phyloP scores from a whole-genome alignment of 176 grass and related monocot genomes.

The Aegilops bicornis region DNA sequence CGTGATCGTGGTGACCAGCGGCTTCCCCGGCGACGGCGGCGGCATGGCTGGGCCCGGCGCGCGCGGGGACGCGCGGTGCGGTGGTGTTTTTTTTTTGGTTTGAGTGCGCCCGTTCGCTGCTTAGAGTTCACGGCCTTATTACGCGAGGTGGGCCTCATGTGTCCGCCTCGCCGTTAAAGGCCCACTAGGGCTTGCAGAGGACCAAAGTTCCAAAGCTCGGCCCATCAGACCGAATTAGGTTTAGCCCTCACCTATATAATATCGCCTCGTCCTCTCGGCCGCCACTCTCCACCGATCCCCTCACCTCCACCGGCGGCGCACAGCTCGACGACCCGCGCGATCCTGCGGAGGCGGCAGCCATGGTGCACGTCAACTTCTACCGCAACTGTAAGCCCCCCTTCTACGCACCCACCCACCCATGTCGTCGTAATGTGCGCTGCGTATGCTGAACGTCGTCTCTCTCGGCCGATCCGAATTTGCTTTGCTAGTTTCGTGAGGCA shows the following conservation, averaged over 20 bases:
- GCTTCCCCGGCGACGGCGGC: slow-evolving; percentile 11
- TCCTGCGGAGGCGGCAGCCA: slow-evolving; percentile 32
- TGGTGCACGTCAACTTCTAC: slow-evolving; percentile 81
- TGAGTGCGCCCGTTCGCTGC: not conserved
- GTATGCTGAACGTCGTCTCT: not conserved
- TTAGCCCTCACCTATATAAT: not conserved
- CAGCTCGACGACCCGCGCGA: not conserved
- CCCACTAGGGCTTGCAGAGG: not conserved
- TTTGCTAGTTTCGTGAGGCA: not conserved
- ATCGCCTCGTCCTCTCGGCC: not conserved
- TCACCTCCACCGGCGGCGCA: not conserved
- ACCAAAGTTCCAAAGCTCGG: not conserved
- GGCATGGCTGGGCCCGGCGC: not conserved
- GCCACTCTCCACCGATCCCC: not conserved
- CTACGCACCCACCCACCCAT: no score
- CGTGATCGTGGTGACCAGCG: slow-evolving; percentile 22
- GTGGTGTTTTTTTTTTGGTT: no score
- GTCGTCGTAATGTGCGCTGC: not conserved
- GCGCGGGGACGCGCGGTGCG: not conserved
- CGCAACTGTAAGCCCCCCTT: slow-evolving; percentile 55
- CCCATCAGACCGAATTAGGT: slow-evolving; percentile 18
- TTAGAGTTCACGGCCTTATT: not conserved
- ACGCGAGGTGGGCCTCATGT: not conserved
- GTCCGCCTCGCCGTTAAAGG: not conserved
- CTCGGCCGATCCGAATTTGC: not conserved